Evolutionary conservation across 169 alveolate genomes (phyloP), one percentile per base, ranked within the genome.

Genomic region (Plasmodium cynomolgi): DNA sequence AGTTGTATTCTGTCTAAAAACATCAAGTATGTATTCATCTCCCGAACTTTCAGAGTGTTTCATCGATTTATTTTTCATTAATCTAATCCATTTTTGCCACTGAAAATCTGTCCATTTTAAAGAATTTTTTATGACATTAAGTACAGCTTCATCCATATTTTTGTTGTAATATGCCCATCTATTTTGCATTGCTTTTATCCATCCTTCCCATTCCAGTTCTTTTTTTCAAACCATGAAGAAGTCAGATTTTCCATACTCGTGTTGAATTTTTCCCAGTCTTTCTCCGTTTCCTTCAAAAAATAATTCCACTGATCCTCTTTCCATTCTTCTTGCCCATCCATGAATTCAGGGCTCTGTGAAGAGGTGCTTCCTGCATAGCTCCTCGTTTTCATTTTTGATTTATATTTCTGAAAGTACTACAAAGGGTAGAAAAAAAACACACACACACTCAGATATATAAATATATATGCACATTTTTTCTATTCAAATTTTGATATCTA

Each of bases 181-280:
- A 77, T 33, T 33, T 77, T 77, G 2, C 84, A 77, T 77, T 39
- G 84, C 84, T 77, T 15, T 77, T 77, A 77, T 0, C 84, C 84
- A 77, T 29, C 4, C 84, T 33, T 77, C 84, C 84, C 84, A 77
- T 77, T 77, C 84, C 29, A 37, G 17, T 33, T 77, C 23, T 50
- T 77, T 77, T 26, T 77, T 31, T 77, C 8, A 33, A 77, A 77
- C 84, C 84, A 77, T 15, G 37, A 29, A 29, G 54, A 8, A 8
- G 31, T 77, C 68, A 77, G 50, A 37, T 33, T 3, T 0, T 77
- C 31, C 54, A 77, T 23, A 2, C 7, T 8, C 23, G 4, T 8
- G 4, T 26, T 77, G 29, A 29, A 33, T 0, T 29, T 33, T 77
- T 4, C 50, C 84, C 84, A 77, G 11, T 15, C 47, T 3, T 11